Evolutionary conservation across 1,284 basidiomycete genomes (phyloP).

Genomic region (Sphagnurus paluster): DNA sequence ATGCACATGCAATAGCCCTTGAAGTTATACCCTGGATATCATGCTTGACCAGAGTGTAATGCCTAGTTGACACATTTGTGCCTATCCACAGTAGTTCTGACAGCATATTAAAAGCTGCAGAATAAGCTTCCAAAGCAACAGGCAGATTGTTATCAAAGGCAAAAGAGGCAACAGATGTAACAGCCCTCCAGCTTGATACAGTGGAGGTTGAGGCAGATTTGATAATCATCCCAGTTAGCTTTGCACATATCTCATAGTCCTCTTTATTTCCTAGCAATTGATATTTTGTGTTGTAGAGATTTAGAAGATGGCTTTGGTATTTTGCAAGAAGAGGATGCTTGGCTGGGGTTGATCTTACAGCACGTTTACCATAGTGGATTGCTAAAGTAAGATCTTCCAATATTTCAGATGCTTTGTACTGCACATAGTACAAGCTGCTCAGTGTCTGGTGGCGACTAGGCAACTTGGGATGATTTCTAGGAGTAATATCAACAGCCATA

Average conservation of each 20-base stretch:
- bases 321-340: constrained; percentile 3
- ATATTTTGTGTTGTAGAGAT: background rate
- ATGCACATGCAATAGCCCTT: constrained; percentile 2
- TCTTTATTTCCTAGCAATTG: background rate
- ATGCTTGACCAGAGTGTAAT: constrained; percentile 4
- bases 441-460: constrained; percentile 2
- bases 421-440: background rate
- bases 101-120: constrained; percentile 2
- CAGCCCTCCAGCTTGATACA: background rate
- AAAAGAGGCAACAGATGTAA: background rate
- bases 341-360: constrained; percentile 10
- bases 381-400: constrained; percentile 16
- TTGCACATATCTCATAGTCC: background rate
- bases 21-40: constrained; percentile 1
- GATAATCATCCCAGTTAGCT: background rate
- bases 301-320: background rate
- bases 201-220: background rate
- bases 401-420: background rate
- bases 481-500: constrained; percentile 7
- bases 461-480: constrained; percentile 5
- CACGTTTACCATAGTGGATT: constrained; percentile 10
- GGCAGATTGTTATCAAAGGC: background rate
- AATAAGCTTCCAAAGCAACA: constrained; percentile 7
- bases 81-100: constrained; percentile 14
- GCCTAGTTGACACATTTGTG: constrained; percentile 2